Conservation (phyloP, 495 filamentous ascomycete species). For the Neurospora sp. region DNA sequence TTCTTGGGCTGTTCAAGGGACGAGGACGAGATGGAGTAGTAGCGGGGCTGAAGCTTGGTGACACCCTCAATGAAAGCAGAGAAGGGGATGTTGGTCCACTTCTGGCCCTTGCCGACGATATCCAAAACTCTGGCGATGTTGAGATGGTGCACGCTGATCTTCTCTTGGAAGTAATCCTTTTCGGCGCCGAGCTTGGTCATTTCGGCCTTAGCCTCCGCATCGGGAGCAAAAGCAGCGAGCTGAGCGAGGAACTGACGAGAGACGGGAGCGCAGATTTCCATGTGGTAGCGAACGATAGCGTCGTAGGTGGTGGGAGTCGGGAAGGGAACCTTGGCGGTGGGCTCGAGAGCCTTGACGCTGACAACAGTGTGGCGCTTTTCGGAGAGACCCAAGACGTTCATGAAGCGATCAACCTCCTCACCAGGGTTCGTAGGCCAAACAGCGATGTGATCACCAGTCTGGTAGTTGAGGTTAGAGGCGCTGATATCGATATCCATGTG, state of each 20-base stretch:
- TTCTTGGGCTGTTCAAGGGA: slow-evolving; percentile 88
- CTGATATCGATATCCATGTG: slow-evolving; percentile 94
- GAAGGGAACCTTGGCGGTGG: slow-evolving; percentile 95
- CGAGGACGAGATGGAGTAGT: slow-evolving; percentile 98
- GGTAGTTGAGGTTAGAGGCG: slow-evolving; percentile 78
- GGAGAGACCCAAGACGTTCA: slow-evolving; percentile 64
- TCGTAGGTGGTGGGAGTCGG: slow-evolving; percentile 96
- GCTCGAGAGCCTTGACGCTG: slow-evolving; percentile 83
- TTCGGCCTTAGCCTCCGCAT: slow-evolving; percentile 71
- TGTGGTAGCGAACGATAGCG: slow-evolving; percentile 86
- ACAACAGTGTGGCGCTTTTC: slow-evolving; percentile 77
- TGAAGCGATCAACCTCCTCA: slow-evolving; percentile 82
- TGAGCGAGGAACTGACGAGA: slow-evolving; percentile 91
- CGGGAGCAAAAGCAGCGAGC: slow-evolving; percentile 82
- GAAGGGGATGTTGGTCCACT: slow-evolving; percentile 81
- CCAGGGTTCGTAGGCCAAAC: slow-evolving; percentile 97
- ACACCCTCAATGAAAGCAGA: slow-evolving; percentile 90
- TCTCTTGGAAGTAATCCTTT: slow-evolving; percentile 93
- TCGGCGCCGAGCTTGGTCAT: slow-evolving; percentile 82
- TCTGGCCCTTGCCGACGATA: slow-evolving; percentile 54
- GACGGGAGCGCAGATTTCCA: slow-evolving; percentile 91
- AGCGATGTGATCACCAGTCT: slow-evolving; percentile 95
- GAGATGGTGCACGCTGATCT: slow-evolving; percentile 69
- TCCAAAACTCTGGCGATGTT: slow-evolving; percentile 89
- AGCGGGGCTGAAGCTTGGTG: slow-evolving; percentile 90